phyloP scores from a whole-genome alignment of 371 early-diverging fungal species.

The Actinomortierella ambigua region DNA sequence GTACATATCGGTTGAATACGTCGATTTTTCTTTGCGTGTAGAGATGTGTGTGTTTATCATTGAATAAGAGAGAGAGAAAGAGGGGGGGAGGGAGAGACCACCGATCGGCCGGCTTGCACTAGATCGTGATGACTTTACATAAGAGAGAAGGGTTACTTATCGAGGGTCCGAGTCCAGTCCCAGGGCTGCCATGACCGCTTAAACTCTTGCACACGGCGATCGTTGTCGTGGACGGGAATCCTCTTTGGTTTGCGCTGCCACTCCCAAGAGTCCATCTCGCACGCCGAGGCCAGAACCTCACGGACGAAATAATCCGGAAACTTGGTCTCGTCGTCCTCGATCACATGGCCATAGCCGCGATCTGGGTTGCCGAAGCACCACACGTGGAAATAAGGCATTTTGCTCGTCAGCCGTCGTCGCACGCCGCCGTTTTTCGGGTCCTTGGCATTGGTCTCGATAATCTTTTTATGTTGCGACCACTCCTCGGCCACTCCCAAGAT shows the following conservation, averaged over 20 bases:
- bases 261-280: constrained; percentile 47
- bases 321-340: constrained; percentile 74
- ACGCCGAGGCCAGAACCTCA: constrained; percentile 34
- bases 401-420: constrained; percentile 69
- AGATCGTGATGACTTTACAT: no score
- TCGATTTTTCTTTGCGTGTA: no score
- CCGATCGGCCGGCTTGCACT: no score
- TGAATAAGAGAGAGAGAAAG: no score
- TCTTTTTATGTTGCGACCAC: constrained; percentile 91
- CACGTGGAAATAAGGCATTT: constrained; percentile 94
- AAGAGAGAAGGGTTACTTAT: constrained; percentile 8
- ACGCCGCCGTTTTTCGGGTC: constrained; percentile 62
- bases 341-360: constrained; percentile 93
- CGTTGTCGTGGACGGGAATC: constrained; percentile 60
- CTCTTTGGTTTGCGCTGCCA: constrained; percentile 77
- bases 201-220: constrained; percentile 67
- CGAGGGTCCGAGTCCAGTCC: constrained; percentile 81
- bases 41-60: no score
- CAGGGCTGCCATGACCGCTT: constrained; percentile 73
- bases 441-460: constrained; percentile 77
- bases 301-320: constrained; percentile 68
- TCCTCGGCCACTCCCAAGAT: constrained; percentile 79
- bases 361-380: constrained; percentile 84
- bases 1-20: no score
- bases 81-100: no score